A percentile compares a stretch with the other conserved stretches of the same genome.
phyloP scores from a whole-genome alignment of 768 basidiomycete species.

The Naematelia encephala region DNA sequence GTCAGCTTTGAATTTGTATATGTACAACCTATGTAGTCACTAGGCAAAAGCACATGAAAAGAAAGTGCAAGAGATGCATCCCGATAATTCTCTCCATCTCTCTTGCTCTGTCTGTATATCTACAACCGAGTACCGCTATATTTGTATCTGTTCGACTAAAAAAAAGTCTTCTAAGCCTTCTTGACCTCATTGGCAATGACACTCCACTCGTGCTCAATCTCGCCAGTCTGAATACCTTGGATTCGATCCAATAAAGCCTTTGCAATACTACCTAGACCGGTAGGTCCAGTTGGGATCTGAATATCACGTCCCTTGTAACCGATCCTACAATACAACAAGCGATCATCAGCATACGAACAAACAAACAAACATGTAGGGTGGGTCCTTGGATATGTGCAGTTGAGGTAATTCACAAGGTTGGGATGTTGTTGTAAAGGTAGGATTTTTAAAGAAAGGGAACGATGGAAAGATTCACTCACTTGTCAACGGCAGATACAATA shows the following conservation, averaged over 20 bases:
- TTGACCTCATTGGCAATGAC: slow-evolving; percentile 54
- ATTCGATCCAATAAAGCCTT: slow-evolving; percentile 67
- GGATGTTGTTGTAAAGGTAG: too few relatives aligned
- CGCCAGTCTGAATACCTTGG: slow-evolving; percentile 73
- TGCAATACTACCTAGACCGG: slow-evolving; percentile 78
- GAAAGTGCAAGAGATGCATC: too few relatives aligned
- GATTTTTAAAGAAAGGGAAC: not conserved
- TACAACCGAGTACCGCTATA: not conserved
- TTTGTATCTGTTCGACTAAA: not conserved
- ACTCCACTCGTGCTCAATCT: slow-evolving; percentile 66
- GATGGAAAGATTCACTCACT: slow-evolving; percentile 29
- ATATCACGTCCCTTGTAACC: slow-evolving; percentile 62
- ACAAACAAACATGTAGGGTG: too few relatives aligned
- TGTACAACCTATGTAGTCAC: too few relatives aligned
- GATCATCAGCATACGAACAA: too few relatives aligned
- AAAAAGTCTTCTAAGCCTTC: not conserved
- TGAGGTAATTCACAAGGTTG: too few relatives aligned
- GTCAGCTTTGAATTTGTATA: too few relatives aligned
- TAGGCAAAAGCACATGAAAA: too few relatives aligned
- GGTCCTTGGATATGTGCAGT: too few relatives aligned
- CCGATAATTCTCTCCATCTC: too few relatives aligned
- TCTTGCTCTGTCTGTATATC: not conserved
- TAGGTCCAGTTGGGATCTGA: slow-evolving; percentile 61
- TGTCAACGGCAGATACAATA: slow-evolving; percentile 48
- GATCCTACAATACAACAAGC: too few relatives aligned